Evolutionary conservation across 2,329 filamentous ascomycete genomes (phyloP).

Genomic region (Colletotrichum orbiculare): DNA sequence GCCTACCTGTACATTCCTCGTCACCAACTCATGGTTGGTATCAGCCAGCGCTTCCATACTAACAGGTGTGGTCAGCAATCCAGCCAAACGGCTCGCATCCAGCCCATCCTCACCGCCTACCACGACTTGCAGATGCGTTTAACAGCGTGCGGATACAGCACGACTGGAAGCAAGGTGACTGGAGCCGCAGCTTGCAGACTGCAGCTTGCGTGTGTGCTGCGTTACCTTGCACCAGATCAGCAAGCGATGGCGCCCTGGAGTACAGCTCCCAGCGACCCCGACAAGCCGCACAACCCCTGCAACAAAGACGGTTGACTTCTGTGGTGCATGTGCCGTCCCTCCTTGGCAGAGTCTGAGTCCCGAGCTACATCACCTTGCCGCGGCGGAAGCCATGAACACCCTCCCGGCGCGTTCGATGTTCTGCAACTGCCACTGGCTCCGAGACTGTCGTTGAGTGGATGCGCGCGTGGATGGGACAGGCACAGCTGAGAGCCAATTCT

Average conservation of each 20-base stretch:
- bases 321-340: slow-evolving; percentile 16
- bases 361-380: slow-evolving; percentile 13
- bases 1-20: background rate
- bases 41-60: slow-evolving; percentile 4
- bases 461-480: slow-evolving; percentile 14
- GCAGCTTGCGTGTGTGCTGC: slow-evolving; percentile 27
- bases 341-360: slow-evolving; percentile 12
- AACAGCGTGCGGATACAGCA: slow-evolving; percentile 1
- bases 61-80: slow-evolving; percentile 26
- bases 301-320: slow-evolving; percentile 20
- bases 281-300: slow-evolving; percentile 23
- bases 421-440: slow-evolving; percentile 23
- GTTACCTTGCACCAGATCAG: slow-evolving; percentile 11
- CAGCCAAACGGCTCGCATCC: slow-evolving; percentile 37
- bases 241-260: slow-evolving; percentile 1
- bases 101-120: slow-evolving; percentile 34
- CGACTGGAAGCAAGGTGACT: slow-evolving; percentile 26
- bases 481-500: slow-evolving; percentile 16
- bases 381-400: slow-evolving; percentile 12
- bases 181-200: slow-evolving; percentile 32
- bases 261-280: slow-evolving; percentile 21
- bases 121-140: slow-evolving; percentile 23
- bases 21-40: slow-evolving; percentile 28
- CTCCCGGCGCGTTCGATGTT: slow-evolving; percentile 18
- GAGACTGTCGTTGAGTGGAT: slow-evolving; percentile 15